Evolutionary conservation across 441 rosid species (phyloP).

Genomic region (Adansonia gregorii): DNA sequence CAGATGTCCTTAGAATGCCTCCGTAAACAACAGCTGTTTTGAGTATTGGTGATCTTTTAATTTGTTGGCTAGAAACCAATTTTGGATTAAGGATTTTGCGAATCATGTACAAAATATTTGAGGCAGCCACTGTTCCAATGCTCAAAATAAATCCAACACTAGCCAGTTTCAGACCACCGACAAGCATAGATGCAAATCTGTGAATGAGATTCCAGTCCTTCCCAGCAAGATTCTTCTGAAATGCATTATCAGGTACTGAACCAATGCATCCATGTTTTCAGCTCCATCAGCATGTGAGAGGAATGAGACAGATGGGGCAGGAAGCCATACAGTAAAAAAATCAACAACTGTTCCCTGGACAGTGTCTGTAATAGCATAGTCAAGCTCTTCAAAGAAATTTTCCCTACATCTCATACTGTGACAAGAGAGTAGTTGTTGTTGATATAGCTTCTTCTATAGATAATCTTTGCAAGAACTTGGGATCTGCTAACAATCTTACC

Average conservation of each 20-base stretch:
- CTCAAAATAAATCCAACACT: constrained; percentile 85
- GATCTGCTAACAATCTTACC: constrained; percentile 95
- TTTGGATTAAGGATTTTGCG: constrained; percentile 62
- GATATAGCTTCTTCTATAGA: constrained; percentile 94
- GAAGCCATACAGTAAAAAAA: constrained; percentile 95
- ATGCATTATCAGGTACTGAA: constrained; percentile 90
- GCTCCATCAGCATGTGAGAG: constrained; percentile 71
- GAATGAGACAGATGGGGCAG: constrained; percentile 90
- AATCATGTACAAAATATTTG: constrained; percentile 56
- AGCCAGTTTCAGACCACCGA: constrained; percentile 87
- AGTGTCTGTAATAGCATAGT: constrained; percentile 87
- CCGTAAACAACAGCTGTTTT: constrained; percentile 80
- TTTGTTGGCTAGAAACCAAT: constrained; percentile 46
- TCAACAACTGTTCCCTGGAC: constrained; percentile 78
- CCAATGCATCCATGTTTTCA: constrained; percentile 65
- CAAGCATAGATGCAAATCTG: constrained; percentile 74
- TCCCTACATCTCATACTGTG: constrained; percentile 90
- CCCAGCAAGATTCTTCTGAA: constrained; percentile 85
- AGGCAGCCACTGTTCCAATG: constrained; percentile 80
- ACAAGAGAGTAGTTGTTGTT: constrained; percentile 82
- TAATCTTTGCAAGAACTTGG: constrained; percentile 85
- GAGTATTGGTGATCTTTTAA: constrained; percentile 81
- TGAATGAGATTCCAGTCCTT: constrained; percentile 78
- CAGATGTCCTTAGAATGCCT: constrained; percentile 81
- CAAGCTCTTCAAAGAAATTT: constrained; percentile 85